Base-by-base conservation (phyloP, 129 eudicot species). In the Flaveria brownii region DNA sequence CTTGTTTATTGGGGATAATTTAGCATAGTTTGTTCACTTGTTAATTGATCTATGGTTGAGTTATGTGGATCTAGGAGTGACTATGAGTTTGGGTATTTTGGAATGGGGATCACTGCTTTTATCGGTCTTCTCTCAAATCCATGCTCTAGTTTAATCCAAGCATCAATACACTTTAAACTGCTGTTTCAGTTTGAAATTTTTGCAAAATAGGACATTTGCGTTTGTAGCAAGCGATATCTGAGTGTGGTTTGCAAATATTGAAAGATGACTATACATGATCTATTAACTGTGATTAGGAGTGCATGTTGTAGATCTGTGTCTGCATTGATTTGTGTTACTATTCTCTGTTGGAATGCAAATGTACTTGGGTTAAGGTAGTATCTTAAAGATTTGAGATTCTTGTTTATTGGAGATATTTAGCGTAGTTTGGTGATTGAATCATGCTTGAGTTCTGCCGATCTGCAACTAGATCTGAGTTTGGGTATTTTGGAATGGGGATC, bases 1-100 rank as follows among this genome's bases (percentile, higher is more conserved):
- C 0, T 16, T 74, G 25, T 68, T 20, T 36, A 2, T 43, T 68
- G 36, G 73, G n/a, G 14, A 39, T n/a, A 2, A 2, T 66, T 66
- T 33, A 17, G 71, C 26, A 17, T 66, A 16, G 49, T 41, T n/a
- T 66, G 46, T 25, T 25, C 26, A 25, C 26, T 25, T 25, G 36
- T 50, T 28, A 5, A 28, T 30, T 62, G 18, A 41, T 52, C 66
- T 52, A 2, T 52, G 36, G 2, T 54, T 36, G 51, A 72, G 36
- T 72, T 72, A 0, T 33, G 50, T 72, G 76, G 51, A 52, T 72
- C 18, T 18, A 72, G 36, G 65, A 33, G 51, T 72, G 20, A 23
- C 49, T 55, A 28, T 25, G 43, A 70, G 3, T 20, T 22, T 61
- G 43, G 36, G 68, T 26, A 45, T 45, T 57, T 23, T 46, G 5